Percentiles rank a stretch among this genome's conserved stretches.
Conservation (phyloP, 2,329 filamentous ascomycete genomes). For the Alternaria sp. region DNA sequence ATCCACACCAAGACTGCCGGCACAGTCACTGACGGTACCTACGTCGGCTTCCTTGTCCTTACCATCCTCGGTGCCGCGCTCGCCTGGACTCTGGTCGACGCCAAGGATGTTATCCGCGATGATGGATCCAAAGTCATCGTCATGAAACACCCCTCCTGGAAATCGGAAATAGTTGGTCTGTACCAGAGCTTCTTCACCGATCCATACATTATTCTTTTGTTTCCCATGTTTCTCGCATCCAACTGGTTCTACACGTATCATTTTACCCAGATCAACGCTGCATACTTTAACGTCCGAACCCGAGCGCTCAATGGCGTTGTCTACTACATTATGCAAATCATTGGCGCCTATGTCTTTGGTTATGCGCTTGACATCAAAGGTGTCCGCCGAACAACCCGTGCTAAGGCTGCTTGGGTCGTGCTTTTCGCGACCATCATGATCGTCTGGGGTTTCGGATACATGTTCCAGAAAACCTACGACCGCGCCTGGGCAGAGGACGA, state of each 20-base stretch:
- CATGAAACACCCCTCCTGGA: conserved; percentile 91
- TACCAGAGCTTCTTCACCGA: conserved; percentile 75
- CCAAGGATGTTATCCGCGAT: conserved; percentile 73
- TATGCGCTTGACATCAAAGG: conserved; percentile 68
- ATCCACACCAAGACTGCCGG: conserved; percentile 63
- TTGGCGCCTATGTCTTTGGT: conserved; percentile 77
- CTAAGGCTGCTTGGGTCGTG: conserved; percentile 67
- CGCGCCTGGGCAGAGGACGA: conserved; percentile 47
- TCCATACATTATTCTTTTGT: conserved; percentile 76
- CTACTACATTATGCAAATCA: conserved; percentile 82
- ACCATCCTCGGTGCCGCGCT: conserved; percentile 76
- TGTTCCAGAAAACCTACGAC: conserved; percentile 71
- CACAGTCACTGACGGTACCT: conserved; percentile 78
- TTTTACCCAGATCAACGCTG: conserved; percentile 75
- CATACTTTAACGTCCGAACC: conserved; percentile 76
- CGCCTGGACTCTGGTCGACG: conserved; percentile 74
- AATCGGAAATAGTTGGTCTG: conserved; percentile 78
- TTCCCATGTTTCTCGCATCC: conserved; percentile 82
- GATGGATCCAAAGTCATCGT: conserved; percentile 82
- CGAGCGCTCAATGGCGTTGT: conserved; percentile 78
- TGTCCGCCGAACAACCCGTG: conserved; percentile 71
- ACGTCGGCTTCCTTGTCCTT: conserved; percentile 85
- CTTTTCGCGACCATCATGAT: conserved; percentile 76
- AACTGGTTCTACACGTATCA: conserved; percentile 86
- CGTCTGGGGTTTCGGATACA: conserved; percentile 85